A percentile compares a stretch with the other conserved stretches of the same genome.
Conservation (phyloP, 768 basidiomycete species). For the Pulveroboletus sp. region DNA sequence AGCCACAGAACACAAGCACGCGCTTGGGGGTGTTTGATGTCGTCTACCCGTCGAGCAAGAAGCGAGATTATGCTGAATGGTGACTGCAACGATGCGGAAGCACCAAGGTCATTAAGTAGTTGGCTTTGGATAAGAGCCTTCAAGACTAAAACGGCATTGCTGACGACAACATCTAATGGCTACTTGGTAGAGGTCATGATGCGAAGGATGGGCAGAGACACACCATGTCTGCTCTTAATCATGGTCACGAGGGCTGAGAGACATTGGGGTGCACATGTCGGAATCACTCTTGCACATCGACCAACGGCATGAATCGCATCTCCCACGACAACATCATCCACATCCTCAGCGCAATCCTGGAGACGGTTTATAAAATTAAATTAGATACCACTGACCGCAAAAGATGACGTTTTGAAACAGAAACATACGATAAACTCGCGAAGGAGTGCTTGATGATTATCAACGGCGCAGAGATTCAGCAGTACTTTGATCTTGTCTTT, state of each 20-base stretch:
- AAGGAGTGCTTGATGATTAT: slow-evolving; percentile 68
- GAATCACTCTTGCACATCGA: slow-evolving; percentile 60
- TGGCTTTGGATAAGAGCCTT: slow-evolving; percentile 78
- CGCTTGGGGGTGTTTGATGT: slow-evolving; percentile 74
- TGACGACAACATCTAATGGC: slow-evolving; percentile 66
- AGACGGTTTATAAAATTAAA: neutral
- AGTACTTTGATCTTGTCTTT: slow-evolving; percentile 72
- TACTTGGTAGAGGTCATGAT: slow-evolving; percentile 2
- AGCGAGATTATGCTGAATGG: slow-evolving; percentile 70
- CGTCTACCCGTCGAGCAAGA: slow-evolving; percentile 73
- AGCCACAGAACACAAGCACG: slow-evolving; percentile 90
- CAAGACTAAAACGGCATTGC: slow-evolving; percentile 77
- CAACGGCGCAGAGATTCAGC: slow-evolving; percentile 54
- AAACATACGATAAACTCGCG: slow-evolving; percentile 77
- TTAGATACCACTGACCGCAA: neutral
- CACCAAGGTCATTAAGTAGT: slow-evolving; percentile 35
- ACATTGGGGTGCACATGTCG: slow-evolving; percentile 67
- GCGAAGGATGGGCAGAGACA: slow-evolving; percentile 18
- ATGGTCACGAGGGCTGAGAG: slow-evolving; percentile 71
- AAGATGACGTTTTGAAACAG: neutral
- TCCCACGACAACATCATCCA: slow-evolving; percentile 64
- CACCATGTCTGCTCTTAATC: slow-evolving; percentile 74
- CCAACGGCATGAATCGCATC: slow-evolving; percentile 79
- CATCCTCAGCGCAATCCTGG: slow-evolving; percentile 80
- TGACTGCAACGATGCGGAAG: slow-evolving; percentile 27